These are phyloP conservation scores for Mimosa bimucronata DNA, from an alignment of 306 rosid genomes.

Conservation along the genomic window DNA sequence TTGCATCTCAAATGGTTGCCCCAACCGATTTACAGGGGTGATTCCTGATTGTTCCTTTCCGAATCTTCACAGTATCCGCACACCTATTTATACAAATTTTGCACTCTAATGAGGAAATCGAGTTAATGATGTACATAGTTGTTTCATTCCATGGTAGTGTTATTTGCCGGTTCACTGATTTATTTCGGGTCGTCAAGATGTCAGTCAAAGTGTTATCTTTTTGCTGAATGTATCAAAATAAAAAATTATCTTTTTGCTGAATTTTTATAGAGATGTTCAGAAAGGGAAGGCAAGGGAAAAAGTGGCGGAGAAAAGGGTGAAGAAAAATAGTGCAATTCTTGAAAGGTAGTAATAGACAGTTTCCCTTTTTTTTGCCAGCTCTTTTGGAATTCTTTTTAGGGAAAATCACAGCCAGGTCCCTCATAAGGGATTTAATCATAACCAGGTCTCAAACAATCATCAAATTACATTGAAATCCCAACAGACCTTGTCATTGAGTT, in stretches of 20 bases:
- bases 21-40: slow-evolving; percentile 85
- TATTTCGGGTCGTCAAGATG: neutral
- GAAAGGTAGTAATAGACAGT: neutral
- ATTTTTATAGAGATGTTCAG: neutral
- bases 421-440: too few relatives aligned
- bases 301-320: neutral
- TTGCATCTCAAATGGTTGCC: slow-evolving; percentile 94
- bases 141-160: slow-evolving; percentile 32
- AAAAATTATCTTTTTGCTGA: neutral
- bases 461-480: too few relatives aligned
- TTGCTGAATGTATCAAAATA: too few relatives aligned
- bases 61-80: neutral
- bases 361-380: too few relatives aligned
- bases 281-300: neutral
- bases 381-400: neutral
- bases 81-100: neutral
- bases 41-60: slow-evolving; percentile 48
- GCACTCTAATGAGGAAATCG: slow-evolving; percentile 18
- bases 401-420: too few relatives aligned
- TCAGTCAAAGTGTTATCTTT: too few relatives aligned
- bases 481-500: too few relatives aligned
- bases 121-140: slow-evolving; percentile 51
- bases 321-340: neutral
- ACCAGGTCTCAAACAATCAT: too few relatives aligned
- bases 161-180: neutral